phyloP scores from a whole-genome alignment of 2,329 filamentous ascomycete genomes.

The Beauveria asiatica region DNA sequence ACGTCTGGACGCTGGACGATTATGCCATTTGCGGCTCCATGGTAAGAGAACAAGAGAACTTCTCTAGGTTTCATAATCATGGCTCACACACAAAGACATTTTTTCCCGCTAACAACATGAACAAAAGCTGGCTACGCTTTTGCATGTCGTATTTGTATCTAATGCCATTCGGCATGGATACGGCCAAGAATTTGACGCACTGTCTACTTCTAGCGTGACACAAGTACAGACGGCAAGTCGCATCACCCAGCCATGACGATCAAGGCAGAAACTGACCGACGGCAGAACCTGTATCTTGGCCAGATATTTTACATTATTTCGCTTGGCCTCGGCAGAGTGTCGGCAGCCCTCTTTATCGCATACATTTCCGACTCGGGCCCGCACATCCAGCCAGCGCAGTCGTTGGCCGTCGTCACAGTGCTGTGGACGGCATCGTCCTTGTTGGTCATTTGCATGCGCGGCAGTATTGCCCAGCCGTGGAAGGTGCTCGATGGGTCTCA shows the following conservation, averaged over 20 bases:
- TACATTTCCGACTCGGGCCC: not conserved
- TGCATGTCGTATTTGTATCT: not conserved
- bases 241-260: too few relatives aligned
- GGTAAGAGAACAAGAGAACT: not conserved
- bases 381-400: not conserved
- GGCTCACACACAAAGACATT: not conserved
- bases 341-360: not conserved
- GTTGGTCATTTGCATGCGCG: not conserved
- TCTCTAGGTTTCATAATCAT: too few relatives aligned
- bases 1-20: slow-evolving; percentile 13
- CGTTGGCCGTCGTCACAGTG: not conserved
- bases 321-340: not conserved
- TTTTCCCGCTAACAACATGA: not conserved
- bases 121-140: not conserved
- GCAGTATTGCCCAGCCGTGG: not conserved
- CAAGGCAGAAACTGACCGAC: not conserved
- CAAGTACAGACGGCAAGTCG: not conserved
- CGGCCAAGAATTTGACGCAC: not conserved
- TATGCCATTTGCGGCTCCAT: slow-evolving; percentile 8
- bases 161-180: not conserved
- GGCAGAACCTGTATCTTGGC: not conserved
- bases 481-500: not conserved
- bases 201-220: not conserved
- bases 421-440: not conserved
- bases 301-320: slow-evolving; percentile 1